Base-by-base conservation (phyloP, 2,329 filamentous ascomycete species). In the Phoma sp. region DNA sequence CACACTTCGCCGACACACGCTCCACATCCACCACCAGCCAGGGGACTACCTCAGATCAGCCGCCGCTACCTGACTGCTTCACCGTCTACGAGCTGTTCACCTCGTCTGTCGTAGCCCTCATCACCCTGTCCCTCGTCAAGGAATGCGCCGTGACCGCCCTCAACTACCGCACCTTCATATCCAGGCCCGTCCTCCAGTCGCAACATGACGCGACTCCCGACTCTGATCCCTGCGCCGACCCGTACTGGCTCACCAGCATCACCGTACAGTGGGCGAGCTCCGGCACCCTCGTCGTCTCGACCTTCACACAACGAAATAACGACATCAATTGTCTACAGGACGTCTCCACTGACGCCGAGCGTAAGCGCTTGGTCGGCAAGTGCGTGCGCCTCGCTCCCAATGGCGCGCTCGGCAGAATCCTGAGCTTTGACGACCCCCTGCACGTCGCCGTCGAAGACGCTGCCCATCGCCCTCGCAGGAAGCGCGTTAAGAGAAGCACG, bases 11-110 rank as follows among this genome's bases (percentile, higher is more conserved):
- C 13, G 69, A 63, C 35, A 27, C 55, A n/a, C 65, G 68, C 21
- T 43, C 59, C 12, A 25, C 62, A 13, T 66, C 69, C 19, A 57
- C 46, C 29, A 62, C 43, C 43, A 51, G 40, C 27, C 70, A 68
- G 43, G 15, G 44, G 25, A 52, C 44, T 17, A n/a, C 45, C 21
- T 21, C 50, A 25, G 60, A 62, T 19, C 59, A 66, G 25, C 65
- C 57, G 29, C 68, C 64, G 35, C 61, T 63, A 12, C 63, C 70
- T 22, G 73, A 76, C 53, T 69, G 58, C 55, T 67, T 68, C 35
- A 58, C 66, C 25, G 56, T 76, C 31, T 77, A 77, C 64, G 72
- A 74, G 55, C 63, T 75, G 31, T 75, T 76, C 62, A 72, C 65
- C 6, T 72, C 74, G 25, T 71, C 74, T 40, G 68, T 77, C 41